Conservation (phyloP, 192 early-diverging fungal genomes). For the Entomortierella lignicola region DNA sequence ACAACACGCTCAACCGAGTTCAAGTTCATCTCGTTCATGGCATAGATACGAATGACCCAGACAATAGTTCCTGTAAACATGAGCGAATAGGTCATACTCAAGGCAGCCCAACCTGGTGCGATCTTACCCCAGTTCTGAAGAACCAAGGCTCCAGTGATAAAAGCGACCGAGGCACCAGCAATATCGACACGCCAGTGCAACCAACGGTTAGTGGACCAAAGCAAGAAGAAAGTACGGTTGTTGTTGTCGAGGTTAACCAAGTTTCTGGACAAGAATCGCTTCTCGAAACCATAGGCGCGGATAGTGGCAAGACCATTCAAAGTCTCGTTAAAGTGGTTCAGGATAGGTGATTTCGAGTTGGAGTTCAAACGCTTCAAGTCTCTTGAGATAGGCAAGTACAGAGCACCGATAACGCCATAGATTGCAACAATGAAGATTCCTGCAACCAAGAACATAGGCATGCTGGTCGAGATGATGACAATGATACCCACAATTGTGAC, state of each 20-base stretch:
- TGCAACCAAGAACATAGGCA: conserved; percentile 77
- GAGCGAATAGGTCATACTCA: conserved; percentile 86
- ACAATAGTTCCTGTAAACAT: conserved; percentile 83
- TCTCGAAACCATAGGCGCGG: conserved; percentile 83
- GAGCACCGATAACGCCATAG: conserved; percentile 69
- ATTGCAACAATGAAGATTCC: conserved; percentile 63
- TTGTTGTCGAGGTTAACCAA: conserved; percentile 75
- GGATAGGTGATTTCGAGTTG: conserved; percentile 78
- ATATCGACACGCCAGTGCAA: conserved; percentile 86
- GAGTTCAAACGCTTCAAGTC: conserved; percentile 92
- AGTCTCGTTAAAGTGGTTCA: conserved; percentile 86
- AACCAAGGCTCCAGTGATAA: conserved; percentile 77
- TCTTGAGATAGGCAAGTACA: conserved; percentile 82
- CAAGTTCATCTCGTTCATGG: conserved; percentile 87
- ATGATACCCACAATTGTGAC: conserved; percentile 69
- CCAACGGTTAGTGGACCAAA: conserved; percentile 92
- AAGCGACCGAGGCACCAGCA: conserved; percentile 77
- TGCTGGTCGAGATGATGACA: conserved; percentile 69
- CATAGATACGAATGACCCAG: conserved; percentile 86
- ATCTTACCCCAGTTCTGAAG: conserved; percentile 61
- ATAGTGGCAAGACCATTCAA: conserved; percentile 83
- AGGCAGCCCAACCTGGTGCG: conserved; percentile 88
- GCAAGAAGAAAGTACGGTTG: conserved; percentile 86
- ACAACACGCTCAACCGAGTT: conserved; percentile 88
- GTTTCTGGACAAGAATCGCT: conserved; percentile 71